phyloP scores from a whole-genome alignment of 148 eudicot species.

The Vaccinium corymbosum region DNA sequence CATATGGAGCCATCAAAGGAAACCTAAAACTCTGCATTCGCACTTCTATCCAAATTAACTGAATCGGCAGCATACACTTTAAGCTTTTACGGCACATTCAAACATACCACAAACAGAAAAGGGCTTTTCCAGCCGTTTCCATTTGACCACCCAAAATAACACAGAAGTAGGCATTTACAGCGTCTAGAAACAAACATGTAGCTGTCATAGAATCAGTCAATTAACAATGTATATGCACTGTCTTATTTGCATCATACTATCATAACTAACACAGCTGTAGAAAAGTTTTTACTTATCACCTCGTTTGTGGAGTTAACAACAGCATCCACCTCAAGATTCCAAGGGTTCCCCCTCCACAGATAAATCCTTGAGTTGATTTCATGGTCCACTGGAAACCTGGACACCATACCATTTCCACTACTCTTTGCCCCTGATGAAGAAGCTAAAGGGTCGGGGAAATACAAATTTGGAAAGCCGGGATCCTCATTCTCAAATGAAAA shows the following conservation, averaged over 20 bases:
- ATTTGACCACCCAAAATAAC: constrained; percentile 8
- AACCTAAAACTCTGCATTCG: background rate
- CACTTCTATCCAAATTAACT: background rate
- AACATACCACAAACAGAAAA: background rate
- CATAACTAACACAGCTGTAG: background rate
- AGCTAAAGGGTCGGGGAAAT: constrained; percentile 84
- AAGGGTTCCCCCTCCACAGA: constrained; percentile 96
- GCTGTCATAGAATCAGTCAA: background rate
- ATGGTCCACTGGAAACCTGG: constrained; percentile 86
- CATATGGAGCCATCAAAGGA: background rate
- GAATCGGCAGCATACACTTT: background rate
- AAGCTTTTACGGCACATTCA: background rate
- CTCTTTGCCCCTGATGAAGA: constrained; percentile 56
- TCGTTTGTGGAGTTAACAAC: constrained; percentile 98
- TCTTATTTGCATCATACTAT: background rate
- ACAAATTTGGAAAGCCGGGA: constrained; percentile 36
- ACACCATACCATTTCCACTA: constrained; percentile 57
- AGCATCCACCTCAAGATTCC: constrained; percentile 99
- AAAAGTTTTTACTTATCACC: constrained; percentile 38
- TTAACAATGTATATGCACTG: background rate
- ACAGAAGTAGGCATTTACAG: background rate
- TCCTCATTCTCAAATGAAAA: constrained; percentile 64
- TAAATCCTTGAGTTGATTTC: constrained; percentile 84
- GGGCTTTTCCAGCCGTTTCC: background rate
- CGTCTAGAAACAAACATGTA: background rate